A percentile compares a stretch with the other conserved stretches of the same genome.
These are phyloP conservation scores for Ophiobolus disseminans DNA, from an alignment of 2,329 filamentous ascomycete genomes.

Conservation along the genomic window DNA sequence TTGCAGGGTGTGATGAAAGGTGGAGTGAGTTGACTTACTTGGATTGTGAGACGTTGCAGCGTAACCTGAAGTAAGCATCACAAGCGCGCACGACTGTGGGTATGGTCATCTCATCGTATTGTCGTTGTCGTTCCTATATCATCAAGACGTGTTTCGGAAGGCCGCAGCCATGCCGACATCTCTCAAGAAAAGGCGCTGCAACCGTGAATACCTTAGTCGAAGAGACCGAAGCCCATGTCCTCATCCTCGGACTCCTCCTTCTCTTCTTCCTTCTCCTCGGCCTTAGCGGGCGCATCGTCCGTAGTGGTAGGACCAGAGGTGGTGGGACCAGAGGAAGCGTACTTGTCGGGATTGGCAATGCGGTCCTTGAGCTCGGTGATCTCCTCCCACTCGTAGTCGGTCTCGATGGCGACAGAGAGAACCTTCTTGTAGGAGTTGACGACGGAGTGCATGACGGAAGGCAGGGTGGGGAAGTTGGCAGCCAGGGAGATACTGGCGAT, in stretches of 20 bases:
- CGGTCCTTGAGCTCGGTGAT: constrained; percentile 99
- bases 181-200: constrained; percentile 28
- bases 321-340: constrained; percentile 80
- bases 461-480: constrained; percentile 92
- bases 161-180: constrained; percentile 24
- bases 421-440: constrained; percentile 99
- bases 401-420: constrained; percentile 86
- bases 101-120: constrained; percentile 46
- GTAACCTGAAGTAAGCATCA: constrained; percentile 36
- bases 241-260: constrained; percentile 65
- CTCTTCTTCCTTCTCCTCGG: constrained; percentile 63
- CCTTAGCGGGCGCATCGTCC: constrained; percentile 53
- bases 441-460: constrained; percentile 94
- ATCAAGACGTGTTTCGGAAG: constrained; percentile 35
- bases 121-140: constrained; percentile 40
- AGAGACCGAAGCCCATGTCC: constrained; percentile 63
- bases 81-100: constrained; percentile 13
- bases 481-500: constrained; percentile 92
- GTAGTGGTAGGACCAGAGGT: constrained; percentile 61
- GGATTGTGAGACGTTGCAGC: constrained; percentile 5
- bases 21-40: constrained; percentile 47
- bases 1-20: constrained; percentile 40
- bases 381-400: constrained; percentile 91
- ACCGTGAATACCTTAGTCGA: constrained; percentile 54
- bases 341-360: constrained; percentile 98